Conservation (phyloP, 257 asterid species). For the Capsicum rhomboideum region DNA sequence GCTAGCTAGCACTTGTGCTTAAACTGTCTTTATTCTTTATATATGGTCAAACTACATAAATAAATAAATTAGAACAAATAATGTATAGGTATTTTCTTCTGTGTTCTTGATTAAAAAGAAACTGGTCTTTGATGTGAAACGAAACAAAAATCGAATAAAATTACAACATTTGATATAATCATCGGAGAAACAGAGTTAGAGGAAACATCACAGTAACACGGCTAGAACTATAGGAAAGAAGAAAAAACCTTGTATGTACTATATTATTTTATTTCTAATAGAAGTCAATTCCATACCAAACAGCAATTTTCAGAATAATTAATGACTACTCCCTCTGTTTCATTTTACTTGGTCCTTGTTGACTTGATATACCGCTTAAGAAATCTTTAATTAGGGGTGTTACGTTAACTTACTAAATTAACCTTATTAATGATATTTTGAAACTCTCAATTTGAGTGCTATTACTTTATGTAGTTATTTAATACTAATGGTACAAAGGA, state of each 20-base stretch:
- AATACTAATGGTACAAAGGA: background rate
- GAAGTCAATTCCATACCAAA: background rate
- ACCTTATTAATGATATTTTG: no score
- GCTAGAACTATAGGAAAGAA: background rate
- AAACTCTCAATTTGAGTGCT: no score
- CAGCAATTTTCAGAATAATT: background rate
- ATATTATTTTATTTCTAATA: background rate
- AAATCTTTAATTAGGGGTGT: no score
- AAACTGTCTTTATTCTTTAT: background rate
- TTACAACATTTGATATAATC: background rate
- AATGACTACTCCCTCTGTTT: no score
- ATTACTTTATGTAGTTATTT: no score
- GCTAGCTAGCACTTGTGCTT: background rate
- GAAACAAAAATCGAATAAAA: background rate
- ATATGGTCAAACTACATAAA: background rate
- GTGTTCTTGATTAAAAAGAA: background rate
- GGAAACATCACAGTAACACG: background rate
- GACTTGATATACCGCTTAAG: no score
- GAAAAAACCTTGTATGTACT: background rate
- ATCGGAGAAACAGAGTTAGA: background rate
- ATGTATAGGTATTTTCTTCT: background rate
- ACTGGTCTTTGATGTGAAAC: background rate
- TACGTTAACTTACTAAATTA: no score
- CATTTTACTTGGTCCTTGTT: no score
- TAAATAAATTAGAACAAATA: background rate